Base-by-base conservation (phyloP, 176 grass and related monocot genomes). In the Coix lacrymajobi region DNA sequence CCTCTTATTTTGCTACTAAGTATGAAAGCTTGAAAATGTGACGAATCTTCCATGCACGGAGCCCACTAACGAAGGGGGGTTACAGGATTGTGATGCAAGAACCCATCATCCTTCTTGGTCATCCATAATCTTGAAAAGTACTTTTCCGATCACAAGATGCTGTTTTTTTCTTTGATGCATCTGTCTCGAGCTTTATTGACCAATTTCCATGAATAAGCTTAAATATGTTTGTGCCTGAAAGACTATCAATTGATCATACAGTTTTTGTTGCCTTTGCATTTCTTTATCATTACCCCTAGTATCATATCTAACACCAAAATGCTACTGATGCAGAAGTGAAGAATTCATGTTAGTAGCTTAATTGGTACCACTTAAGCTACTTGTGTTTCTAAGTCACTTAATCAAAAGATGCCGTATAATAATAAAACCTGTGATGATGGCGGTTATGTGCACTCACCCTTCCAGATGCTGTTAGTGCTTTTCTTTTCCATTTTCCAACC, bases 391-490 rank as follows among this genome's bases (percentile, higher is more conserved):
- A 67, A 4, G 71, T 78, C 29, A 80, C 52, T 73, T 57, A 65
- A 88, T 85, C 63, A 60, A 60, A 87, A 86, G 75, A 86, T 84
- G 81, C 85, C 76, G n/a, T n/a, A n/a, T 84, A 73, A 73, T 95
- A 75, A 76, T 64, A 83, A 81, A 92, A 69, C 87, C 85, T 37
- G 80, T 73, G 75, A 62, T 80, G 90, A 81, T 81, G 81, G 81
- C 69, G 49, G 65, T 89, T 79, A 78, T 66, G 84, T 73, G 66
- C 87, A 90, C 82, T 76, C 83, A 84, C 46, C 73, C 45, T 88
- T 92, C 78, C 83, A 63, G 84, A 88, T 92, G 93, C 87, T 84
- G 45, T 95, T 71, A 89, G 81, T 92, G 93, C 76, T 85, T 17
- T 87, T 83, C 68, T 90, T 89, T 89, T 57, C 52, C 22, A n/a